Percentiles rank a stretch among this genome's conserved stretches.
Evolutionary conservation across 202 grass and related monocot genomes (phyloP).

Genomic region (Brachypodium distachyon): DNA sequence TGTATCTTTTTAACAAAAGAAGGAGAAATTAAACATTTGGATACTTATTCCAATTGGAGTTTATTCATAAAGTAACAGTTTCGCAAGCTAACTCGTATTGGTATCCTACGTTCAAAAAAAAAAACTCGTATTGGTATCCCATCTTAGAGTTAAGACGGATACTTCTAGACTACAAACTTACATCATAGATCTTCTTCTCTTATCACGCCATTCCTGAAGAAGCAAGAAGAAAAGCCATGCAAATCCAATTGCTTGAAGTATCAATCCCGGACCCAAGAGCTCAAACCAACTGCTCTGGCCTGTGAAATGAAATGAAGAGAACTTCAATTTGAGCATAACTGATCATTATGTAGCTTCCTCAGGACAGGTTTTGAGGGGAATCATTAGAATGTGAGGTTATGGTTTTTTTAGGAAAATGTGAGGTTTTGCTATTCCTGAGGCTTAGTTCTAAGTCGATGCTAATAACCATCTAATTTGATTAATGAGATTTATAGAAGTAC

Average conservation of each 20-base stretch:
- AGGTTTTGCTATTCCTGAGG: too few relatives aligned
- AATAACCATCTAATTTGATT: too few relatives aligned
- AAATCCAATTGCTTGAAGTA: conserved; percentile 27
- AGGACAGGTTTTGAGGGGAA: not conserved
- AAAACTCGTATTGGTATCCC: not conserved
- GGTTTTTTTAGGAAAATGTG: too few relatives aligned
- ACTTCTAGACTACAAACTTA: too few relatives aligned
- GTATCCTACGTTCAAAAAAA: too few relatives aligned
- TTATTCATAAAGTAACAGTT: not conserved
- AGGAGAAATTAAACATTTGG: not conserved
- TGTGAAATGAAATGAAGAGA: not conserved
- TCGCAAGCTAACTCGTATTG: not conserved
- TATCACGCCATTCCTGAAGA: conserved; percentile 27
- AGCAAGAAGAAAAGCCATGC: conserved; percentile 24
- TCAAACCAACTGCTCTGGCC: not conserved
- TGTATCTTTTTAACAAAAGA: not conserved
- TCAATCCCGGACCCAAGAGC: not conserved
- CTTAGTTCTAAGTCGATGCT: too few relatives aligned
- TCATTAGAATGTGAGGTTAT: not conserved
- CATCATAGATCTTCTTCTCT: not conserved
- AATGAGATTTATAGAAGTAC: too few relatives aligned
- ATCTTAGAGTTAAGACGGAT: too few relatives aligned
- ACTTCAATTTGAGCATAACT: not conserved
- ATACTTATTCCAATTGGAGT: not conserved
- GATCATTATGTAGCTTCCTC: not conserved